phyloP scores from a whole-genome alignment of 2,329 filamentous ascomycete species.

The Talaromyces sp. region DNA sequence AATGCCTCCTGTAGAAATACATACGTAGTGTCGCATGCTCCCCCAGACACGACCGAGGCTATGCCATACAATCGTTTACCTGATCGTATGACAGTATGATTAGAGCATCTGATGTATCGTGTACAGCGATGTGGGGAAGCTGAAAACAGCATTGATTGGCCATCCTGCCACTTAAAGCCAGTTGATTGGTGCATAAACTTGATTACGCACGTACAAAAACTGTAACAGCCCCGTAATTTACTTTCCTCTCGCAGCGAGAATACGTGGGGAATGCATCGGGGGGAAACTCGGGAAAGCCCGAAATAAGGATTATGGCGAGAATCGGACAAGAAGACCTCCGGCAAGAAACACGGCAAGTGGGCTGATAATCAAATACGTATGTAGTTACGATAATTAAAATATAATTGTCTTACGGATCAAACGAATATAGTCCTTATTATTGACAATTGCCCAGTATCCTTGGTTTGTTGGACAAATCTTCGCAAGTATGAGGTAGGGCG shows the following conservation, averaged over 20 bases:
- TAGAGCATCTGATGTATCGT: background rate
- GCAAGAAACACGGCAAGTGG: background rate
- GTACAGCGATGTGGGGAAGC: background rate
- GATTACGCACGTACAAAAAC: no score
- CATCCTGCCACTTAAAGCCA: fast-evolving
- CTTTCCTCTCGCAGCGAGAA: background rate
- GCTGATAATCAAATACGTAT: background rate
- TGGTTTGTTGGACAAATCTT: no score
- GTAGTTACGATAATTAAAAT: background rate
- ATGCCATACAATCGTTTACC: slow-evolving; percentile 1
- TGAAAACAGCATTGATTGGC: background rate
- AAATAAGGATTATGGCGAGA: background rate
- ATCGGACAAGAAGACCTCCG: slow-evolving; percentile 6
- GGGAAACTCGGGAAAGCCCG: background rate
- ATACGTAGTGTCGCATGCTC: slow-evolving; percentile 4
- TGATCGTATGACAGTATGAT: slow-evolving; percentile 1
- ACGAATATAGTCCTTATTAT: background rate
- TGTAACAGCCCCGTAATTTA: background rate
- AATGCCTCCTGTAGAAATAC: background rate
- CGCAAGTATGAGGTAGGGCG: background rate
- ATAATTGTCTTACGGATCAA: background rate
- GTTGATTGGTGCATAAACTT: background rate
- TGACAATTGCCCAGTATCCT: background rate
- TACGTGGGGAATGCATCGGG: slow-evolving; percentile 1
- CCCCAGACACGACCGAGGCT: slow-evolving; percentile 8